These are phyloP conservation scores for Pleoardoris graminearum DNA, from an alignment of 2,329 filamentous ascomycete species.

Conservation along the genomic window DNA sequence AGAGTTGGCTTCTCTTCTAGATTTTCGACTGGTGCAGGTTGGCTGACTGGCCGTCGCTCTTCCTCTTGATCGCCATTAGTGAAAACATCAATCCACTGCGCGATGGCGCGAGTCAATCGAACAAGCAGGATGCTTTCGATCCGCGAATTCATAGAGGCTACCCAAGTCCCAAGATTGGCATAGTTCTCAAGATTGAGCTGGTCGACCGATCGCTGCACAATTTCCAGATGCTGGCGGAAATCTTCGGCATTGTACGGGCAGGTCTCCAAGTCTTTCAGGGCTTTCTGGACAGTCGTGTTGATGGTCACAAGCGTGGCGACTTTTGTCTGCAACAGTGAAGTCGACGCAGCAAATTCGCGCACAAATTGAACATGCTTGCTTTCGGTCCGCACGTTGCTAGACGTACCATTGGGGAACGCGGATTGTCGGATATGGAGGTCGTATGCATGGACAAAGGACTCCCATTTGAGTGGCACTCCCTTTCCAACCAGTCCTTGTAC, in stretches of 20 bases:
- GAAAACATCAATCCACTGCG: slow-evolving; percentile 86
- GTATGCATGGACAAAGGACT: slow-evolving; percentile 96
- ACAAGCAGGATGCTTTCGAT: slow-evolving; percentile 78
- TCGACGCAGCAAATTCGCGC: slow-evolving; percentile 84
- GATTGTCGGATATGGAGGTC: slow-evolving; percentile 78
- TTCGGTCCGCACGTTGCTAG: slow-evolving; percentile 66
- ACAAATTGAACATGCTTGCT: slow-evolving; percentile 98
- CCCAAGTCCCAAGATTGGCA: slow-evolving; percentile 89
- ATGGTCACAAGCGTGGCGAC: slow-evolving; percentile 77
- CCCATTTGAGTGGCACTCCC: slow-evolving; percentile 90
- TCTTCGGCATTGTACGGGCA: slow-evolving; percentile 81
- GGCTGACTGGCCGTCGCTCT: slow-evolving; percentile 31
- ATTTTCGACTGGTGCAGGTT: slow-evolving; percentile 51
- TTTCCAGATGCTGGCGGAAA: slow-evolving; percentile 79
- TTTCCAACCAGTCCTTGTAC: slow-evolving; percentile 82
- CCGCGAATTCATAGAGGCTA: slow-evolving; percentile 79
- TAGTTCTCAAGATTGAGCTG: slow-evolving; percentile 96
- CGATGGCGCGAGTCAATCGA: slow-evolving; percentile 83
- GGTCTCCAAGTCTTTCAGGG: slow-evolving; percentile 77
- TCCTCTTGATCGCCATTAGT: slow-evolving; percentile 50
- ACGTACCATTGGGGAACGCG: slow-evolving; percentile 60
- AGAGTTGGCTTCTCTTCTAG: slow-evolving; percentile 60
- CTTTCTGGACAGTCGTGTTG: slow-evolving; percentile 78
- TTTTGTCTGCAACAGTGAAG: slow-evolving; percentile 87
- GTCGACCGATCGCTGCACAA: slow-evolving; percentile 89